Conservation (phyloP, 106 monocot genomes). For the Acorus calamus region DNA sequence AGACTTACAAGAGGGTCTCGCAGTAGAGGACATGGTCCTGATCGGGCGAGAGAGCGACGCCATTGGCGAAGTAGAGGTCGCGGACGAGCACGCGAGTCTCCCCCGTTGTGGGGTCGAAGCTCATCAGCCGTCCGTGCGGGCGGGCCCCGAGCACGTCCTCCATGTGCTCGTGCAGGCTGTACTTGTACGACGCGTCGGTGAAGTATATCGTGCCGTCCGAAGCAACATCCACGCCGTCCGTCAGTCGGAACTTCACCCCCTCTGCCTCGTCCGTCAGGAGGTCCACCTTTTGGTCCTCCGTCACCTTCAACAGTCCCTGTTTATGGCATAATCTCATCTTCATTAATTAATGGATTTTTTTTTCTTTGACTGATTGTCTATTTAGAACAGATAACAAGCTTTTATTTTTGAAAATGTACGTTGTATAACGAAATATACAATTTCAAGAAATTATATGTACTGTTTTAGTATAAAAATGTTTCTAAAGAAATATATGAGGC, state of each 20-base stretch:
- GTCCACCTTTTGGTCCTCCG: constrained; percentile 19
- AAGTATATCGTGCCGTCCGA: constrained; percentile 61
- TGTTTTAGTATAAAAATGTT: no score
- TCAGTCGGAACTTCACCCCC: constrained; percentile 39
- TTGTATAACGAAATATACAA: no score
- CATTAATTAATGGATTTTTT: background rate
- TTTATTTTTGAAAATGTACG: no score
- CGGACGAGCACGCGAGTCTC: constrained; percentile 34
- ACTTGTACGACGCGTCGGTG: constrained; percentile 85
- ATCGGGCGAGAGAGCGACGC: constrained; percentile 35
- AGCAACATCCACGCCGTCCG: constrained; percentile 63
- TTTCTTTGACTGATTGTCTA: constrained; percentile 22
- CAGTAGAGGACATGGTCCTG: constrained; percentile 44
- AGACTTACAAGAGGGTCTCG: constrained; percentile 38
- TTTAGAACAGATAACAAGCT: constrained; percentile 28
- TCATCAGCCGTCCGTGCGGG: constrained; percentile 48
- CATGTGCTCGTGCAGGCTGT: constrained; percentile 16
- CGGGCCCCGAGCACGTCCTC: constrained; percentile 50
- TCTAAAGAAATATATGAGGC: no score
- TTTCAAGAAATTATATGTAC: no score
- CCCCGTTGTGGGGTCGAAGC: constrained; percentile 38
- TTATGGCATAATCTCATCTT: background rate
- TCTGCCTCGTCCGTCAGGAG: constrained; percentile 52
- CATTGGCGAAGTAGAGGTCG: constrained; percentile 53
- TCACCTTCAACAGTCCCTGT: constrained; percentile 47